phyloP scores from a whole-genome alignment of 164 flowering plant genomes.

The Protea cynaroides region DNA sequence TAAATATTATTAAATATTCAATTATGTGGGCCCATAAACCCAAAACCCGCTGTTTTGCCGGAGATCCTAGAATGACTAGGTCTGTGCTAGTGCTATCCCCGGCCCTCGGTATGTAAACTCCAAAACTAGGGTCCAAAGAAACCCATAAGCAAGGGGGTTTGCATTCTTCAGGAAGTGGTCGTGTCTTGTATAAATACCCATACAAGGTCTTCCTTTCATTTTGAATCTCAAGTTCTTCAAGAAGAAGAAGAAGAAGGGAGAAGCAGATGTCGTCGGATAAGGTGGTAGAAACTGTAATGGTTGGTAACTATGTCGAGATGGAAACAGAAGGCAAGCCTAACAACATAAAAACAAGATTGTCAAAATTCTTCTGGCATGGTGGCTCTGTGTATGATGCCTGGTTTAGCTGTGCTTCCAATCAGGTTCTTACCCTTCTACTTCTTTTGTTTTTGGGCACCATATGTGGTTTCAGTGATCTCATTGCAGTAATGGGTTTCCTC shows the following conservation, averaged over 20 bases:
- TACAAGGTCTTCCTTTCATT: constrained; percentile 3
- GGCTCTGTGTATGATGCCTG: constrained; percentile 98
- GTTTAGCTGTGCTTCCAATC: constrained; percentile 98
- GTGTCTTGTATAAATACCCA: constrained; percentile 30
- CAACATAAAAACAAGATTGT: constrained; percentile 44
- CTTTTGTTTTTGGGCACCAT: no score
- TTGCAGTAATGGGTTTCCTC: not conserved
- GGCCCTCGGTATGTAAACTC: not conserved
- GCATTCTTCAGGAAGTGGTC: constrained; percentile 17
- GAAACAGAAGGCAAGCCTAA: constrained; percentile 64
- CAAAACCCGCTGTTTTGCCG: constrained; percentile 15
- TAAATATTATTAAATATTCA: no score
- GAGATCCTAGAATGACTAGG: constrained; percentile 8
- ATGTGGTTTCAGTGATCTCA: not conserved
- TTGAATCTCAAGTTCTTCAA: not conserved
- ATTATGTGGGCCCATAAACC: not conserved
- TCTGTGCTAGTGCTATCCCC: constrained; percentile 20
- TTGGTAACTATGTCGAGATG: constrained; percentile 90
- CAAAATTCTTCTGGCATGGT: constrained; percentile 89
- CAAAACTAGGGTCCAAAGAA: no score
- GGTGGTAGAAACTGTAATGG: constrained; percentile 75
- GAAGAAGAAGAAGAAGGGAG: not conserved
- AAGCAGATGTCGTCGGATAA: constrained; percentile 43
- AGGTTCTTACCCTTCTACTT: constrained; percentile 34
- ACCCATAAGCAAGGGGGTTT: constrained; percentile 3